Percentiles rank a stretch among this genome's conserved stretches.
phyloP scores from a whole-genome alignment of 441 rosid genomes.

The Pelargonium myrrhifolium region DNA sequence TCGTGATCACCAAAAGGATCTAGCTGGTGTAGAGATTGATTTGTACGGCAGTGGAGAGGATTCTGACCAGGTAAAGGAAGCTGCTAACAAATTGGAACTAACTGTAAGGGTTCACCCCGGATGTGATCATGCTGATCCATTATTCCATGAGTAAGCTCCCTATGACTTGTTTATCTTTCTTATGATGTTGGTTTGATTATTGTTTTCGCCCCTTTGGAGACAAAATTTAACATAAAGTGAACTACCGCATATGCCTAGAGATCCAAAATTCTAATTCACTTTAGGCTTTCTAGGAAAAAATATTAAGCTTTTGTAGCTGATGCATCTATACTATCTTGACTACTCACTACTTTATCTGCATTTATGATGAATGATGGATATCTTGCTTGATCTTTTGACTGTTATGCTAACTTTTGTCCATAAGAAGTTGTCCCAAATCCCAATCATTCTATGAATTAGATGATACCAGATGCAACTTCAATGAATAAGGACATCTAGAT shows the following conservation, averaged over 20 bases:
- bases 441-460: not conserved
- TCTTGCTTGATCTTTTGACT: not conserved
- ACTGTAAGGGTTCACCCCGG: conserved; percentile 69
- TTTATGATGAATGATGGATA: not conserved
- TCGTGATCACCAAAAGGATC: conserved; percentile 56
- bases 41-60: conserved; percentile 87
- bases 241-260: not conserved
- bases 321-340: not conserved
- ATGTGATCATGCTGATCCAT: conserved; percentile 74
- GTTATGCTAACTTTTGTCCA: not conserved
- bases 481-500: too few relatives aligned
- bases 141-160: conserved; percentile 74
- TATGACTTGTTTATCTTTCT: not conserved
- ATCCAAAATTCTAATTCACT: not conserved
- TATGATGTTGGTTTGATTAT: conserved; percentile 1
- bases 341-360: not conserved
- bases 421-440: not conserved
- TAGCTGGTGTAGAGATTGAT: conserved; percentile 67
- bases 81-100: conserved; percentile 50
- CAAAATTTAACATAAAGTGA: too few relatives aligned
- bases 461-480: not conserved
- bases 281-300: not conserved
- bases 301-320: not conserved
- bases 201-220: not conserved
- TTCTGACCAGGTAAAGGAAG: conserved; percentile 57